Evolutionary conservation across 2,329 filamentous ascomycete species (phyloP).

Genomic region (Ascochyta rabiei): DNA sequence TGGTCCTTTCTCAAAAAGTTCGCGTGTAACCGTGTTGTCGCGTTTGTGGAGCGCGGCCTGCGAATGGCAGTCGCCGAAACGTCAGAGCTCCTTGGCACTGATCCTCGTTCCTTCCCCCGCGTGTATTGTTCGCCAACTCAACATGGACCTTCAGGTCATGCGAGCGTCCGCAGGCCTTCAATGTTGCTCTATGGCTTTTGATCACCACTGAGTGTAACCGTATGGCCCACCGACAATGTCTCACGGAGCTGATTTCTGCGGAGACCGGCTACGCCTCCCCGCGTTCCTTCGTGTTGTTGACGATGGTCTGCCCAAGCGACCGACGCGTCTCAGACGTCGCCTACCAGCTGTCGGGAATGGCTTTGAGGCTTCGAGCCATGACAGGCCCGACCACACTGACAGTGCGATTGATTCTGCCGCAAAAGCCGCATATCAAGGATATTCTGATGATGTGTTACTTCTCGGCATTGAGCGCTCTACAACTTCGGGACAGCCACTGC

Average conservation of each 20-base stretch:
- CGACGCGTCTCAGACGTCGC: conserved; percentile 28
- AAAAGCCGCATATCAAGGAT: neutral
- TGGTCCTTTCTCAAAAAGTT: conserved; percentile 10
- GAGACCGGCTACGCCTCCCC: conserved; percentile 31
- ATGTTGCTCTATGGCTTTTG: neutral
- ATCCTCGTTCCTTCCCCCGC: conserved; percentile 6
- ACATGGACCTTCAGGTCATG: neutral
- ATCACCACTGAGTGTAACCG: neutral
- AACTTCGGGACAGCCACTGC: neutral
- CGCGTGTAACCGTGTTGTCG: conserved; percentile 13
- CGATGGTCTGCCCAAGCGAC: conserved; percentile 30
- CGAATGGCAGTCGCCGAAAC: conserved; percentile 7
- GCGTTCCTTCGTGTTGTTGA: conserved; percentile 33
- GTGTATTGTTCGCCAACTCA: neutral
- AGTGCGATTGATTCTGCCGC: neutral
- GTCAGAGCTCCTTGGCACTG: conserved; percentile 25
- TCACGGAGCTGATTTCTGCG: conserved; percentile 31
- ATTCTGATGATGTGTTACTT: neutral
- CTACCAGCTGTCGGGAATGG: neutral
- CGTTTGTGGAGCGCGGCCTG: conserved; percentile 11
- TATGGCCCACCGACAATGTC: conserved; percentile 20
- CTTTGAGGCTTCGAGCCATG: neutral
- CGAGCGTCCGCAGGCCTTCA: neutral
- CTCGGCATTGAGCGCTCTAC: neutral
- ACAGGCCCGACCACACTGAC: neutral